These are phyloP conservation scores for Metschnikowia noctiluminum DNA, from an alignment of 805 yeast species.

Conservation along the genomic window DNA sequence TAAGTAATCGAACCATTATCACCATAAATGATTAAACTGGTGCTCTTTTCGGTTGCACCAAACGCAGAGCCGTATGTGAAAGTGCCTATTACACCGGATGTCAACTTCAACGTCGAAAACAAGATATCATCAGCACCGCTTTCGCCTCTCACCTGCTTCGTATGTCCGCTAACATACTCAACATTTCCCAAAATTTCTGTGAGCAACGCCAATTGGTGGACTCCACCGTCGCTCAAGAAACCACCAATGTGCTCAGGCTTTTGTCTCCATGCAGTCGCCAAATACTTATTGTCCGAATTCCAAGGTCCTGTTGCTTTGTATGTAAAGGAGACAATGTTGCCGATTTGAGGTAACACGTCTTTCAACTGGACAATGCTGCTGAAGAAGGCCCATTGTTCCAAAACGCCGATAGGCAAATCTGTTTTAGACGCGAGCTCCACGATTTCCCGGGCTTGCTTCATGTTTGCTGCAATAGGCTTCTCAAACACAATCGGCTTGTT, in stretches of 20 bases:
- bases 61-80: constrained; percentile 85
- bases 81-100: constrained; percentile 69
- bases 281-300: constrained; percentile 55
- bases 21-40: constrained; percentile 71
- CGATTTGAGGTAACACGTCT: constrained; percentile 63
- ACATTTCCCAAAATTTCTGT: constrained; percentile 80
- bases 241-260: constrained; percentile 94
- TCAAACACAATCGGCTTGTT: constrained; percentile 81
- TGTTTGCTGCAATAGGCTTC: constrained; percentile 87
- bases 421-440: constrained; percentile 62
- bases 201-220: constrained; percentile 85
- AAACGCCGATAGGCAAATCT: constrained; percentile 66
- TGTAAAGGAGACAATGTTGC: constrained; percentile 66
- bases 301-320: constrained; percentile 75
- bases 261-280: constrained; percentile 80
- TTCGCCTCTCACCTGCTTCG: constrained; percentile 70
- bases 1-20: constrained; percentile 69
- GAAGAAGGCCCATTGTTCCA: constrained; percentile 84
- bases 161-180: constrained; percentile 66
- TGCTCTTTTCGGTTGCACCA: constrained; percentile 73
- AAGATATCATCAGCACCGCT: constrained; percentile 83
- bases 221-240: constrained; percentile 91
- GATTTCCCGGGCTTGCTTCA: constrained; percentile 76
- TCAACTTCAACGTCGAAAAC: constrained; percentile 62
- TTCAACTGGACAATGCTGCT: constrained; percentile 54